phyloP scores from a whole-genome alignment of 495 filamentous ascomycete genomes.

The Lepraria neglecta region DNA sequence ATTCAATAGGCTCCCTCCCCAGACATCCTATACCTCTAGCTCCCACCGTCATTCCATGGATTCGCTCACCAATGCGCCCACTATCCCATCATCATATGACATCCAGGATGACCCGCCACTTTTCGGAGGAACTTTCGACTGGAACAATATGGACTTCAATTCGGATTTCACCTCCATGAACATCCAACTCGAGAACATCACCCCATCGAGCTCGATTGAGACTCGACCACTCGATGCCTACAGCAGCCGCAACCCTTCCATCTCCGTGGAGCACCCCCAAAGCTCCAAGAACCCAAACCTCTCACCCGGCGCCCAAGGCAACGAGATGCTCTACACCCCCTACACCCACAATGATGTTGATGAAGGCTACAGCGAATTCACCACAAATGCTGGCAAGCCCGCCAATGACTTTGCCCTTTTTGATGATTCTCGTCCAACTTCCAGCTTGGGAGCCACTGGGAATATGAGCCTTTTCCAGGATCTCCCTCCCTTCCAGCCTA shows the following conservation, averaged over 20 bases:
- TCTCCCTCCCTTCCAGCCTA: conserved; percentile 23
- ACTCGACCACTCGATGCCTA: conserved; percentile 31
- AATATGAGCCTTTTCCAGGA: conserved; percentile 23
- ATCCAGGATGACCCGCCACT: conserved; percentile 22
- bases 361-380: conserved; percentile 41
- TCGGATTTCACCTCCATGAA: conserved; percentile 36
- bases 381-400: conserved; percentile 30
- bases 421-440: conserved; percentile 23
- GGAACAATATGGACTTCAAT: conserved; percentile 35
- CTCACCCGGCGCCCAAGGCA: conserved; percentile 56
- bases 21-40: conserved; percentile 21
- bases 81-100: conserved; percentile 24
- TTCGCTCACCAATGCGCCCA: conserved; percentile 20
- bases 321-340: conserved; percentile 59
- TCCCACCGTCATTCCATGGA: conserved; percentile 27
- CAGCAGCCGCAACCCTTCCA: conserved; percentile 30
- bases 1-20: conserved; percentile 22
- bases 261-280: conserved; percentile 24
- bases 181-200: conserved; percentile 32
- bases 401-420: conserved; percentile 47
- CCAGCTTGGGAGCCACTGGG: conserved; percentile 22
- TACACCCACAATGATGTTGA: conserved; percentile 38
- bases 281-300: conserved; percentile 42
- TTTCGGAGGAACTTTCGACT: conserved; percentile 32
- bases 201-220: conserved; percentile 28